Percentiles rank a stretch among this genome's conserved stretches.
phyloP scores from a whole-genome alignment of 768 basidiomycete species.

The Auriculariales sp. region DNA sequence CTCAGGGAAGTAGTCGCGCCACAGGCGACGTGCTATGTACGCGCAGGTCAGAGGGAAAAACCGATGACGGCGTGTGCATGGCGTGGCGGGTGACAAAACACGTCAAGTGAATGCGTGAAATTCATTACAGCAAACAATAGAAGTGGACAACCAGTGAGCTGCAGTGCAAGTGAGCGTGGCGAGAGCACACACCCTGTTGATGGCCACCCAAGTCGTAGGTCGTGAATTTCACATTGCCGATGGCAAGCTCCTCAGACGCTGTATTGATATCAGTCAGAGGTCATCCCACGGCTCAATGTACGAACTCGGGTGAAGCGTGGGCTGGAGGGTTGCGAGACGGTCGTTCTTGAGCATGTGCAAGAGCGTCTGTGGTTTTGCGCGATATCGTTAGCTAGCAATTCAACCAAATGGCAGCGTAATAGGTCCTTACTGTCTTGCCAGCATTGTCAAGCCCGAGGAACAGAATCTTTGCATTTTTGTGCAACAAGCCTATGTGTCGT shows the following conservation, averaged over 20 bases:
- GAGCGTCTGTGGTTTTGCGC: constrained; percentile 45
- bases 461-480: constrained; percentile 99
- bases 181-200: constrained; percentile 57
- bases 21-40: constrained; percentile 75
- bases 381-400: background rate
- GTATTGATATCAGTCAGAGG: constrained; percentile 1
- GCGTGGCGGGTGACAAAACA: background rate
- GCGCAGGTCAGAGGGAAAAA: background rate
- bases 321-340: constrained; percentile 90
- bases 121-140: too few species aligned
- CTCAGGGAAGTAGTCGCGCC: constrained; percentile 99
- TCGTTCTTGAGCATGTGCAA: constrained; percentile 99
- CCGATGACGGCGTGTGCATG: background rate
- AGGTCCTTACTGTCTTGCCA: constrained; percentile 76
- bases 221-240: constrained; percentile 98
- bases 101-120: background rate
- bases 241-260: constrained; percentile 98
- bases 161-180: background rate
- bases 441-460: constrained; percentile 99
- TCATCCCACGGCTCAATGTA: constrained; percentile 4
- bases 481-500: constrained; percentile 49
- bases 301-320: constrained; percentile 94
- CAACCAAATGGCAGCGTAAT: background rate
- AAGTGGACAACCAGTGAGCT: too few species aligned
- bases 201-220: constrained; percentile 98